Evolutionary conservation across 2,329 filamentous ascomycete genomes (phyloP), one percentile per base, ranked within the genome.

Genomic region (Penicillium vulpinum): DNA sequence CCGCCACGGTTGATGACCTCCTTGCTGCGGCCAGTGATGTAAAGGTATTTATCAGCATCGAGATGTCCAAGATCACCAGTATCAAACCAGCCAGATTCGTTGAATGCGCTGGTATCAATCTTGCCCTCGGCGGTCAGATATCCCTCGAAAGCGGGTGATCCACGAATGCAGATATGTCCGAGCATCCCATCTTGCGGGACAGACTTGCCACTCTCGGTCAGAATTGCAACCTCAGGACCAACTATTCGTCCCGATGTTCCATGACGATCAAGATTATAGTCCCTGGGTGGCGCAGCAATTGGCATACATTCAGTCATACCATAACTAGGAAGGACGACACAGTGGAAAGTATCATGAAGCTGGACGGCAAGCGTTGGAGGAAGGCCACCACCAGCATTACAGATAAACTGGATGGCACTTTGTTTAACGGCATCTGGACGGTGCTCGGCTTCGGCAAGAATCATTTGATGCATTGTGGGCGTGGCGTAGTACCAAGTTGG

Each of bases 231-330:
- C 24, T 83, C 81, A 6, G 81, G 81, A 1, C 82, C 82, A 8
- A 78, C 78, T 28, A 75, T 77, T 46, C 82, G 68, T 26, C 82
- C 82, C 1, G 81, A 84, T 3, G 82, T 84, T 2, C 82, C 82
- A 40, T 78, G 73, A 4, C 80, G 78, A 52, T 83, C 80, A 5
- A 84, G 73, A 28, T 70, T 69, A 62, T 84, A 84, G 59, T 78
- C 66, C n/a, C 83, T 69, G 0, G 81, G 81, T 2, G 82, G 82
- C 3, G 81, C 83, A 3, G 80, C 82, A 45, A 84, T 84, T 0
- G 82, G 82, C 80, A 84, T 84, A 62, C 82, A 84, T 71, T 84
- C 82, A 1, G 82, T 85, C 82, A 85, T 84, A 18, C 82, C 83
- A 61, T 85, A 85, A 60, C 81, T 83, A 2, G 82, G 82, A 18